Evolutionary conservation across 1,284 basidiomycete genomes (phyloP).

Genomic region (Ganoderma multipileum): DNA sequence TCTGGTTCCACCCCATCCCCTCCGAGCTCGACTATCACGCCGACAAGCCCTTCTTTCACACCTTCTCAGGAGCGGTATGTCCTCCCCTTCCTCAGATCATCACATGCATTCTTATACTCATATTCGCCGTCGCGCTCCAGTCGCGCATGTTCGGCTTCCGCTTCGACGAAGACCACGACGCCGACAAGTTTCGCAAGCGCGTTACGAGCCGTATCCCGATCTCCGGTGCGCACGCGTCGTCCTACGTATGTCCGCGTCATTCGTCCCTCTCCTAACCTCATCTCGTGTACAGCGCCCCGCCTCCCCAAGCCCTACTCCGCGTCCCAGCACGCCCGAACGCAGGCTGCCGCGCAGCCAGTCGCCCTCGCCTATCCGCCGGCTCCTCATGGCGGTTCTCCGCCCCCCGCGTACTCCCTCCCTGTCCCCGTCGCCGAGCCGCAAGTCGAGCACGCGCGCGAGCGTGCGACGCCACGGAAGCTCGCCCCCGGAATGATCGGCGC

Average conservation of each 20-base stretch:
- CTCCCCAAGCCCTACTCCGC: slow-evolving; percentile 19
- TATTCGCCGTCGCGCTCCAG: slow-evolving; percentile 44
- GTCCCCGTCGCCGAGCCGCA: slow-evolving; percentile 7
- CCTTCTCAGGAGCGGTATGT: slow-evolving; percentile 84
- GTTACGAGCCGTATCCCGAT: slow-evolving; percentile 42
- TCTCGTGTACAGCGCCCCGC: background rate
- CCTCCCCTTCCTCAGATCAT: slow-evolving; percentile 2
- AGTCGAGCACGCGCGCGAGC: background rate
- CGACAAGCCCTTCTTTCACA: slow-evolving; percentile 93
- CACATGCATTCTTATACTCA: slow-evolving; percentile 6
- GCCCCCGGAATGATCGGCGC: slow-evolving; percentile 72
- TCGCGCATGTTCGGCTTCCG: slow-evolving; percentile 82
- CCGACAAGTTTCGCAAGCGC: slow-evolving; percentile 58
- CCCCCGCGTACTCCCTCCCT: slow-evolving; percentile 9
- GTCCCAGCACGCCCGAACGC: slow-evolving; percentile 10
- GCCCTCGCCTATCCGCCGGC: slow-evolving; percentile 18
- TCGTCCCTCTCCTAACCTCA: slow-evolving; percentile 10
- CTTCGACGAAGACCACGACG: slow-evolving; percentile 72
- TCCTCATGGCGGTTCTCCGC: slow-evolving; percentile 14
- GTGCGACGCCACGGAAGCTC: slow-evolving; percentile 30
- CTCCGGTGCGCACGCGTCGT: slow-evolving; percentile 23
- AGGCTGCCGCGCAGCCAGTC: slow-evolving; percentile 5
- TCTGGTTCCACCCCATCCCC: slow-evolving; percentile 91
- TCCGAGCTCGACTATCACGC: slow-evolving; percentile 82
- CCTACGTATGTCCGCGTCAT: background rate